These are phyloP conservation scores for Chloromonas sp. DNA, from an alignment of 163 green algal species.

Conservation along the genomic window DNA sequence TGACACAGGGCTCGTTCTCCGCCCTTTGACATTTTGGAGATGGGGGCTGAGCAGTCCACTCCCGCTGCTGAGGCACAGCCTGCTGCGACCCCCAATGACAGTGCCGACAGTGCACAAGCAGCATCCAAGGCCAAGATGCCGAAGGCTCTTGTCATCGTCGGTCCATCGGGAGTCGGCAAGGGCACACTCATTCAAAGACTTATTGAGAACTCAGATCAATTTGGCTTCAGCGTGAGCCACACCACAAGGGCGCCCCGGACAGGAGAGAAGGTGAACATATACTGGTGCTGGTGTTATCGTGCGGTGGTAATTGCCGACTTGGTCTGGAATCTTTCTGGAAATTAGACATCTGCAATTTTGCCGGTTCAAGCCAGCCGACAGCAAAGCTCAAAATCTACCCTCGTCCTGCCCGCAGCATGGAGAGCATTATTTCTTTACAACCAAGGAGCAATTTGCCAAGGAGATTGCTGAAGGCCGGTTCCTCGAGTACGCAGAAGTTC, in stretches of 20 bases:
- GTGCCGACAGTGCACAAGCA: no score
- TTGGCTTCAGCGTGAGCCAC: constrained; percentile 89
- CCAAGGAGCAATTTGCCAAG: constrained; percentile 49
- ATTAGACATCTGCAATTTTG: constrained; percentile 4
- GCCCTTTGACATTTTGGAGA: no score
- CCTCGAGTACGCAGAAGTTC: constrained; percentile 89
- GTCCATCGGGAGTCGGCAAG: constrained; percentile 93
- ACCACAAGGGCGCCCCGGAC: constrained; percentile 67
- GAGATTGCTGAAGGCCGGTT: constrained; percentile 80
- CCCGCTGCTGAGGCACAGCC: no score
- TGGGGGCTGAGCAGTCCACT: no score
- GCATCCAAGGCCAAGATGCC: not conserved
- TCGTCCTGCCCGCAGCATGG: constrained; percentile 54
- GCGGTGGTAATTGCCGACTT: no score
- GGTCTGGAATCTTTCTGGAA: no score
- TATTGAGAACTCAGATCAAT: constrained; percentile 59
- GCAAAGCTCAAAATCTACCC: not conserved
- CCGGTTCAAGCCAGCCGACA: not conserved
- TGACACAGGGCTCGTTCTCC: no score
- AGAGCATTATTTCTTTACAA: constrained; percentile 85
- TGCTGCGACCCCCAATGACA: no score
- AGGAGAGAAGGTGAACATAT: constrained; percentile 25
- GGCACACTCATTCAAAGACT: constrained; percentile 86
- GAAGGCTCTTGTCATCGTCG: constrained; percentile 79
- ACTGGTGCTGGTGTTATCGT: not conserved